Evolutionary conservation across 306 rosid genomes (phyloP).

Genomic region (Rosa chinensis): DNA sequence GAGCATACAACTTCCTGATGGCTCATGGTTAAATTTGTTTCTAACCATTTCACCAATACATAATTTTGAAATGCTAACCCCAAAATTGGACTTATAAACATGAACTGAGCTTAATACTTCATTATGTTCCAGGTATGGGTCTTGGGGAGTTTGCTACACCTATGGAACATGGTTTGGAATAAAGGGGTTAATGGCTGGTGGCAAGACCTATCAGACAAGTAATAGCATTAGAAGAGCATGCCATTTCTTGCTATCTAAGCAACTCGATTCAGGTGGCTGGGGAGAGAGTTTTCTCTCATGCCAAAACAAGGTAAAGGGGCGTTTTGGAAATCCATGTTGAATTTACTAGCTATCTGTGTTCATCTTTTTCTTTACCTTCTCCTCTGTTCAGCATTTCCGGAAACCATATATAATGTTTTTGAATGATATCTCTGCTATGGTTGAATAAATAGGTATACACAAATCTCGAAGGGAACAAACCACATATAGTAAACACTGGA

Average conservation of each 20-base stretch:
- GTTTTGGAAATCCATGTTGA: background rate
- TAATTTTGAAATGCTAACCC: background rate
- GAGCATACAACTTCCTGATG: conserved; percentile 54
- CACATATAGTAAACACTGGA: conserved; percentile 61
- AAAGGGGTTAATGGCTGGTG: conserved; percentile 48
- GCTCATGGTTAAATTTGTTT: conserved; percentile 57
- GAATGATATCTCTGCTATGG: background rate
- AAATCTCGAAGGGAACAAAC: conserved; percentile 52
- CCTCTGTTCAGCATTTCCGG: background rate
- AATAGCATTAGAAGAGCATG: conserved; percentile 54
- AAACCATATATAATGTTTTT: background rate
- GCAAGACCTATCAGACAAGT: conserved; percentile 48
- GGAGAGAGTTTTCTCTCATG: conserved; percentile 75
- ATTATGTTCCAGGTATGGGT: conserved; percentile 50
- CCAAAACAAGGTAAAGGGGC: conserved; percentile 46
- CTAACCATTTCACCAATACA: background rate
- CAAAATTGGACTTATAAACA: background rate
- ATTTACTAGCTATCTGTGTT: background rate
- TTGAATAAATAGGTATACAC: conserved; percentile 49
- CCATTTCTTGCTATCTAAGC: conserved; percentile 65
- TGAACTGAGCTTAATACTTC: background rate
- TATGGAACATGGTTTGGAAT: conserved; percentile 85
- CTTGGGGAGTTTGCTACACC: conserved; percentile 82
- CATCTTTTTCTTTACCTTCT: background rate
- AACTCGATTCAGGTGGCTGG: conserved; percentile 62